Conservation (phyloP, 805 yeast genomes). For the Cyberlindnera suaveolens region DNA sequence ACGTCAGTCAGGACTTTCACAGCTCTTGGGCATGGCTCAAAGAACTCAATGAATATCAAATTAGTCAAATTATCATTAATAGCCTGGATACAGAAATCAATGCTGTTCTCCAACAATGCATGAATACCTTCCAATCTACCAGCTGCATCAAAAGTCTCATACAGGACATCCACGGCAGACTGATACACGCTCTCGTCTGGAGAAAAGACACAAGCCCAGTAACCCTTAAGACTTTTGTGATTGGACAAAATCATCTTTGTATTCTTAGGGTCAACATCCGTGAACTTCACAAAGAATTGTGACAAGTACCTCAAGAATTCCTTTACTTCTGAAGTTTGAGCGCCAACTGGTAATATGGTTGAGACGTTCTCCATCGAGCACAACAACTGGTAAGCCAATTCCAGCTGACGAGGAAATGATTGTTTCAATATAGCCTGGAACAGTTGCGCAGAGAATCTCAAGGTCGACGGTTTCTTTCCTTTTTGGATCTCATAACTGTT, state of each 20-base stretch:
- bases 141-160: slow-evolving; percentile 72
- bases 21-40: slow-evolving; percentile 71
- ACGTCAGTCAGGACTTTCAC: slow-evolving; percentile 74
- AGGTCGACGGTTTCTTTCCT: slow-evolving; percentile 25
- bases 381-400: slow-evolving; percentile 19
- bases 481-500: slow-evolving; percentile 31
- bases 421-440: slow-evolving; percentile 25
- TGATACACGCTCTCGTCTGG: slow-evolving; percentile 54
- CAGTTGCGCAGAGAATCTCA: slow-evolving; percentile 23
- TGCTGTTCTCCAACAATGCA: slow-evolving; percentile 39
- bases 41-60: slow-evolving; percentile 42
- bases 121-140: slow-evolving; percentile 77
- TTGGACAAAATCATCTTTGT: slow-evolving; percentile 34
- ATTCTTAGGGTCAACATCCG: slow-evolving; percentile 32
- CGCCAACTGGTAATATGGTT: slow-evolving; percentile 21
- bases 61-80: slow-evolving; percentile 39
- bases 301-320: slow-evolving; percentile 26
- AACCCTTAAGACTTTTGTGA: slow-evolving; percentile 45
- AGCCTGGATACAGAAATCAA: slow-evolving; percentile 42
- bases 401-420: slow-evolving; percentile 18
- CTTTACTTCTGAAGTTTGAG: slow-evolving; percentile 24
- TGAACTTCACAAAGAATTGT: slow-evolving; percentile 31
- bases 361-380: slow-evolving; percentile 24
- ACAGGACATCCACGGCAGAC: slow-evolving; percentile 62
- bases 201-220: slow-evolving; percentile 72